These are phyloP conservation scores for Kwoniella pini DNA, from an alignment of 768 basidiomycete genomes.

Conservation along the genomic window DNA sequence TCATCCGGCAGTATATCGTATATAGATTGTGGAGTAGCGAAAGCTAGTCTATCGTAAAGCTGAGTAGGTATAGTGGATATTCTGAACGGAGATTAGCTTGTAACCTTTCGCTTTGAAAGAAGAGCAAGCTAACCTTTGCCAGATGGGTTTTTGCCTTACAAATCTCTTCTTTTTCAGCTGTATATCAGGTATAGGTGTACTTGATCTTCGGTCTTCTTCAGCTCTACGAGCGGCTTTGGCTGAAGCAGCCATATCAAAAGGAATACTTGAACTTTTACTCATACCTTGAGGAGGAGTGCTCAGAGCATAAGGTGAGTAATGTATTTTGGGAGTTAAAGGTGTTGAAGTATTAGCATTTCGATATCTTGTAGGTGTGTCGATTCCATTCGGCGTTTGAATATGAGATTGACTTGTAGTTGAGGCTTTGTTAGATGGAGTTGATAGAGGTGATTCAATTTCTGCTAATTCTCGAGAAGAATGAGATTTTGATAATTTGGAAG, in stretches of 20 bases:
- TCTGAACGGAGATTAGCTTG: constrained; percentile 15
- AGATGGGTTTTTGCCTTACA: constrained; percentile 39
- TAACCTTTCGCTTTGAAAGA: not conserved
- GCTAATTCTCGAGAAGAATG: constrained; percentile 20
- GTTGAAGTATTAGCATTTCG: constrained; percentile 12
- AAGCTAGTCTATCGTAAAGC: constrained; percentile 30
- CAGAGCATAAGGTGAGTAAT: constrained; percentile 42
- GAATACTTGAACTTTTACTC: constrained; percentile 44
- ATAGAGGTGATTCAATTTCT: constrained; percentile 8
- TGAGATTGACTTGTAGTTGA: not conserved
- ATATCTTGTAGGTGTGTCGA: constrained; percentile 13
- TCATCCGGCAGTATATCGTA: constrained; percentile 36
- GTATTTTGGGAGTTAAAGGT: constrained; percentile 38
- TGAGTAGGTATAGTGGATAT: constrained; percentile 22
- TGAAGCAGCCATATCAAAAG: constrained; percentile 48
- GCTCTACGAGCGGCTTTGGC: constrained; percentile 29
- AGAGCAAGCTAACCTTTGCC: constrained; percentile 31
- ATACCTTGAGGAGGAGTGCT: constrained; percentile 37
- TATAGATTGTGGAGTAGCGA: constrained; percentile 29
- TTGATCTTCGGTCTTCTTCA: constrained; percentile 17
- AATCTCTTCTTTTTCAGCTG: constrained; percentile 32
- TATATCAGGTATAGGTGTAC: constrained; percentile 3
- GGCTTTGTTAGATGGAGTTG: constrained; percentile 1
- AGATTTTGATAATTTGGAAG: constrained; percentile 38
- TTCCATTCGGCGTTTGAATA: not conserved